Base-by-base conservation (phyloP, 305 asterid species). In the Stenogyne calaminthoides region DNA sequence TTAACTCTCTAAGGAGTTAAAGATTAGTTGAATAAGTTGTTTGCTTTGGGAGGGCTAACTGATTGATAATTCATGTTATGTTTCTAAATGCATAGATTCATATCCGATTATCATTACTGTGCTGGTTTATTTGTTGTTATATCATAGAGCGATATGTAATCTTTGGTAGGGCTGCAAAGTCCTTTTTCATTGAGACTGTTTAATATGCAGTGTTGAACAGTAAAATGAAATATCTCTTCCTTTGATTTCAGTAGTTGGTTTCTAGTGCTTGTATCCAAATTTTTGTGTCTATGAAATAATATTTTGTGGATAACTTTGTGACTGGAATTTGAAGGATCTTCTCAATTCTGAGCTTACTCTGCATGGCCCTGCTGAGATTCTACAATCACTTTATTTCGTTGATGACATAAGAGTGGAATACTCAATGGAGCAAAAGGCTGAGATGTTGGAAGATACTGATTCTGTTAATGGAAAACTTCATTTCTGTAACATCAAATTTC, bases 331-430 rank as follows among this genome's bases (percentile, higher is more conserved):
- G 81, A 93, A 95, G 98, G 97, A 86, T 67, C 73, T 77, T 71
- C 86, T 76, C 29, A 75, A 60, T 78, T 73, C 80, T 83, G 91
- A 82, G 71, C 74, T 81, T 77, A 68, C 52, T 58, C 74, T 78
- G 79, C 89, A 81, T n/a, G 75, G 87, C 78, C 82, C 78, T 65
- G 73, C 67, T 63, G 86, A 87, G 75, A 81, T 86, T 82, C 88
- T 79, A 65, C 87, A 82, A 67, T 78, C 87, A 70, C 74, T 93
- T 77, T 91, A 74, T 84, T 83, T 91, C 69, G 87, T 92, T 76
- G 94, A 84, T 70, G 78, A 81, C 69, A 76, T 90, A 59, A 77
- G 64, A 25, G 49, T 78, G 15, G 89, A 83, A 54, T 77, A 79
- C 81, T 74, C 77, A 6, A 16, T 65, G 69, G 89, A 88, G 78